These are phyloP conservation scores for Hanseniaspora nectarophila DNA, from an alignment of 805 yeast genomes.

Conservation along the genomic window DNA sequence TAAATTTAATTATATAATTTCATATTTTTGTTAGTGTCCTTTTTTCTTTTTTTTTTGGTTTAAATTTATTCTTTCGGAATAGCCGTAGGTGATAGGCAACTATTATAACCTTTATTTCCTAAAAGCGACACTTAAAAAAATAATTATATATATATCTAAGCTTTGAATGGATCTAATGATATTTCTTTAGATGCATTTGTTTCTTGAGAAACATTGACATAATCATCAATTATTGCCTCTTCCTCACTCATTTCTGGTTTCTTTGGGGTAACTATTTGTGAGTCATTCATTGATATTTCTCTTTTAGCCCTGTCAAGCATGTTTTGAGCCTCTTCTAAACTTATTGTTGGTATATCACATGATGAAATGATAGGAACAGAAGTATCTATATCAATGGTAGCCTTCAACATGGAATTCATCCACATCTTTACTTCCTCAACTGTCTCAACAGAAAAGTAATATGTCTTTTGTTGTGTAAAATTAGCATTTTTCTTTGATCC, in stretches of 20 bases:
- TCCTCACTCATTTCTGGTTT: background rate
- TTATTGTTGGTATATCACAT: slow-evolving; percentile 90
- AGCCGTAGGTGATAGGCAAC: too few relatives aligned
- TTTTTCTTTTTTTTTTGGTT: too few relatives aligned
- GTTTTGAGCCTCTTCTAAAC: slow-evolving; percentile 76
- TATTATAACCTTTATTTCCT: too few relatives aligned
- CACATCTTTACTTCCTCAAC: slow-evolving; percentile 86
- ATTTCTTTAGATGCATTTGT: background rate
- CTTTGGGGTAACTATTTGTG: background rate
- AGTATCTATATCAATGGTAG: slow-evolving; percentile 93
- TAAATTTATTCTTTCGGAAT: too few relatives aligned
- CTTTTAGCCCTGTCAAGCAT: slow-evolving; percentile 72
- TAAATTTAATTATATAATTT: too few relatives aligned
- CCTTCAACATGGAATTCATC: slow-evolving; percentile 90
- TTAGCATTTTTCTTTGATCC: slow-evolving; percentile 91
- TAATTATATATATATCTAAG: background rate
- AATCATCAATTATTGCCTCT: background rate
- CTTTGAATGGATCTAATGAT: slow-evolving; percentile 3
- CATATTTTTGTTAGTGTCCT: too few relatives aligned
- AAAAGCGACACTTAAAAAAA: too few relatives aligned
- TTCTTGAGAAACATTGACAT: background rate
- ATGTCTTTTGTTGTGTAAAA: slow-evolving; percentile 91
- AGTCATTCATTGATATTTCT: slow-evolving; percentile 25
- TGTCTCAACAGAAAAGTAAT: slow-evolving; percentile 88
- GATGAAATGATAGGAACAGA: slow-evolving; percentile 82